Evolutionary conservation across 2,329 filamentous ascomycete species (phyloP), one percentile per base, ranked within the genome.

Genomic region (Zymoseptoria brevis): DNA sequence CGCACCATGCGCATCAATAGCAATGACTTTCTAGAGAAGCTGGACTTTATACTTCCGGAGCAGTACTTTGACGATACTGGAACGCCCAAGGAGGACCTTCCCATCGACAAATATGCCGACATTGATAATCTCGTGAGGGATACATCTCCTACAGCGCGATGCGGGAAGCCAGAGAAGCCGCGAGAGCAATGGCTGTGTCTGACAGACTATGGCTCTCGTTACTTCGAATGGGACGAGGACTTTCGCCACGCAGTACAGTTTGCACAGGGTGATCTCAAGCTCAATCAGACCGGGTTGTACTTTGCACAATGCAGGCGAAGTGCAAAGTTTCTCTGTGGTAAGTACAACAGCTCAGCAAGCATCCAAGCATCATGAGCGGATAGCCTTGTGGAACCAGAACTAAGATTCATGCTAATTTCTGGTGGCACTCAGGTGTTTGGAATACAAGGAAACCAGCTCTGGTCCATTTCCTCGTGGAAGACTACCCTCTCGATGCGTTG

Each of bases 131-230:
- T 64, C 4, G 57, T 62, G 26, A 53, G 60, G 11, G 59, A 64
- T n/a, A 55, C 30, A 8, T 56, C 55, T 45, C n/a, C n/a, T 6
- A 30, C 19, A 16, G 41, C 35, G 13, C 56, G 57, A 30, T 21
- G 9, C 8, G 49, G 19, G 19, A 50, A 50, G 49, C 49, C 49
- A 50, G 35, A 41, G 35, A 54, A 53, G 55, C 58, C 58, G 11
- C 55, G 57, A 41, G 58, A 64, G 30, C 59, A 61, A 53, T 64
- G 60, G 62, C 50, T 62, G 8, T 64, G 41, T 45, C 55, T 62
- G 3, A 55, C 60, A 4, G 41, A 60, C 16, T 53, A 52, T 24
- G 56, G 58, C 8, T 57, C 53, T 29, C 50, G 50, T 16, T 59
- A 50, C 55, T 52, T 57, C 22, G 24, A 19, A 9, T 62, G 60